Evolutionary conservation across 495 filamentous ascomycete species (phyloP), one percentile per base, ranked within the genome.

Genomic region (Neurospora sp.): DNA sequence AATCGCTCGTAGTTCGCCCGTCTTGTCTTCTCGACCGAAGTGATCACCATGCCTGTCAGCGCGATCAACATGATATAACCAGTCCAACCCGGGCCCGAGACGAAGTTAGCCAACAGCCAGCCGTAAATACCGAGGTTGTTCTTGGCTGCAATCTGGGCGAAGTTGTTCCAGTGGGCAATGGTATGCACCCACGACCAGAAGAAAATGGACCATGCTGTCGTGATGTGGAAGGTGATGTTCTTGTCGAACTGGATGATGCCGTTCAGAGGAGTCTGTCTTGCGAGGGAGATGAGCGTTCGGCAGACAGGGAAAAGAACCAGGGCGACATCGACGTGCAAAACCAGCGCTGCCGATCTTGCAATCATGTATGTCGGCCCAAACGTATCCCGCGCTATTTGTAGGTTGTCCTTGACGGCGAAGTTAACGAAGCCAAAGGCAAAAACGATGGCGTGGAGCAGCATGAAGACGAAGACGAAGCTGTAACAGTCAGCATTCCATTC

Each of bases 181-280:
- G 91, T 93, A 80, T 94, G 92, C 1, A 93, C 87, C 88, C 89
- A 92, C 23, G 91, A 92, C 80, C 92, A 94, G 83, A 93, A 91
- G 72, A 93, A 86, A 78, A 94, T 92, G 27, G 91, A 92, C 90
- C 92, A 94, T 5, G 90, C 92, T 39, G 90, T 90, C 70, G 91
- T 88, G 81, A 92, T 92, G 81, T 94, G 92, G 83, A 94, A 93
- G 42, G 90, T 91, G 76, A 93, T 93, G 80, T 92, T 93, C 82
- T 92, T 93, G 80, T 92, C 90, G 82, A 93, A 92, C 75, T 91
- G 91, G 71, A 94, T 89, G 77, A 93, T 91, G 73, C 91, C 90
- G 78, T 92, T 92, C 41, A 93, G 85, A 54, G 92, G 90, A 16
- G 91, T 93, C 78, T 91, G 90, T 76, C 92, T 85, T 70, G 89